A percentile compares a stretch with the other conserved stretches of the same genome.
Conservation (phyloP, 140 eudicot genomes). For the Stevia rebaudiana region DNA sequence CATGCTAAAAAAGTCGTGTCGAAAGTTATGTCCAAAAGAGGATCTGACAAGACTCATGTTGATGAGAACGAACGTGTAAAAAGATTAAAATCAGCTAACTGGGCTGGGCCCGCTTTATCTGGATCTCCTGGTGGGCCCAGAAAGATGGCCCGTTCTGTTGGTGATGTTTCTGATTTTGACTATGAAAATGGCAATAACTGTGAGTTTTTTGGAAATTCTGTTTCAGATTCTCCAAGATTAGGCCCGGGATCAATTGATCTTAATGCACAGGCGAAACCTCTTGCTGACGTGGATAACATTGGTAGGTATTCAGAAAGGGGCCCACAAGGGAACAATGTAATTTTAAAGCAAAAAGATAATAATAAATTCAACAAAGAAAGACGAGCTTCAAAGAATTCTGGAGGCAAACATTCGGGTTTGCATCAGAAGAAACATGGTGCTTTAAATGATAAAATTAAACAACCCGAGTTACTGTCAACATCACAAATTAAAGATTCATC, state of each 20-base stretch:
- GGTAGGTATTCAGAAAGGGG: constrained; percentile 35
- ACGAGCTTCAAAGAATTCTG: constrained; percentile 36
- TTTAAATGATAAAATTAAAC: constrained; percentile 37
- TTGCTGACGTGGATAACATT: constrained; percentile 29
- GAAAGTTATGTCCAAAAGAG: constrained; percentile 36
- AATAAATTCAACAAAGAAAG: constrained; percentile 24
- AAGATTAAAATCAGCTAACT: constrained; percentile 44
- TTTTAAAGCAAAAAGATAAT: constrained; percentile 29
- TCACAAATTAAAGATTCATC: constrained; percentile 29
- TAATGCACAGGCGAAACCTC: constrained; percentile 34
- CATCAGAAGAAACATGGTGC: constrained; percentile 44
- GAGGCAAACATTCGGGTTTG: constrained; percentile 36
- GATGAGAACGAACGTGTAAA: constrained; percentile 41
- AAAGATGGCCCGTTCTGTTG: neutral
- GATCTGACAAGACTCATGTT: neutral
- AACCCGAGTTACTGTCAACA: constrained; percentile 29
- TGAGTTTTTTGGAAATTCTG: constrained; percentile 26
- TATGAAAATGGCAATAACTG: constrained; percentile 29
- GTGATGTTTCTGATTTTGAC: constrained; percentile 32
- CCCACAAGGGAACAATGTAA: constrained; percentile 28
- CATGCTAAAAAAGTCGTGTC: constrained; percentile 20
- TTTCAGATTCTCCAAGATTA: constrained; percentile 25
- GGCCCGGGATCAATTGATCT: constrained; percentile 43
- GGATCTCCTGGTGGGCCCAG: constrained; percentile 9
- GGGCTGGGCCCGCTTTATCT: constrained; percentile 13